Evolutionary conservation across 352 stramenopile species (phyloP), one percentile per base, ranked within the genome.

Genomic region (Globisporangium nunn): DNA sequence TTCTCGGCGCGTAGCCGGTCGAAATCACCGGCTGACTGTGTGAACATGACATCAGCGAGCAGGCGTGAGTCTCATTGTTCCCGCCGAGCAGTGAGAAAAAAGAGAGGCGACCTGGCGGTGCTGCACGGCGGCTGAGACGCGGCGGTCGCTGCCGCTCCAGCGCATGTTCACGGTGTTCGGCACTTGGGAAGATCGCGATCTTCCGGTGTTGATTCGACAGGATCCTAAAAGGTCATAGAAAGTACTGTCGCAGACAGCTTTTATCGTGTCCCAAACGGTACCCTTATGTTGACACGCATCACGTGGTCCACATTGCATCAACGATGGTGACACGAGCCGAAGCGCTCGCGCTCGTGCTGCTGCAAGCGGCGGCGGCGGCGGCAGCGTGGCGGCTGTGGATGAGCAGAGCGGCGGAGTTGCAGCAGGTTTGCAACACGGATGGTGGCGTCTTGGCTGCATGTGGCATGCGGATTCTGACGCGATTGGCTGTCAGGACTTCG

Each of bases 91-190:
- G 35, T 8, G 8, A 11, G 35, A 40, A 7, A 3, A 40, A 11
- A 11, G 0, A 4, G 35, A 4, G 35, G 10, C 37, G 11, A 81
- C 78, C 47, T 72, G 83, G 63, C 77, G 77, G 49, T 90, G 75
- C 57, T 88, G 77, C 50, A 70, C 54, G 18, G 72, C 79, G 14
- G 75, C 70, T 52, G 73, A 84, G 59, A 82, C 63, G 6, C 54
- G 49, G 43, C 73, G 69, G 23, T 70, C 61, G 14, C 68, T 63
- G 30, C 67, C 68, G 56, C 64, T 66, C 61, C 76, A 80, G 39
- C 29, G 60, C 71, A 80, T 81, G 29, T 6, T 46, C 12, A 1
- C 28, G n/a, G 6, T 11, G 28, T 39, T 41, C 10, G 29, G 48
- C 17, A 15, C 7, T 30, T 35, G 5, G 5, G 14, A 31, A 58